These are phyloP conservation scores for Solanum piurae DNA, from an alignment of 257 asterid species.

Conservation along the genomic window DNA sequence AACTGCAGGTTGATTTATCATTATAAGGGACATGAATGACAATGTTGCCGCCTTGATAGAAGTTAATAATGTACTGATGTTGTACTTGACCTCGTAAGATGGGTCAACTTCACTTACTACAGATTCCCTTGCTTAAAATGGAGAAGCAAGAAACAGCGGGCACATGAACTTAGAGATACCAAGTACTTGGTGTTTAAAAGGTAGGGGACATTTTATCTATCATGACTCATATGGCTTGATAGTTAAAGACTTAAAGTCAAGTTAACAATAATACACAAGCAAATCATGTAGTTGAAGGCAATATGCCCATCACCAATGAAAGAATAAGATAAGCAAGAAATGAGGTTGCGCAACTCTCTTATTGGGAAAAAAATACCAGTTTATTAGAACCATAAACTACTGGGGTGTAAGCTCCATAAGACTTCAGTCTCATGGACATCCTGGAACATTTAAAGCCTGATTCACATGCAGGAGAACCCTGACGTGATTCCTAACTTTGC, in stretches of 20 bases:
- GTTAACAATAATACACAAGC: not conserved
- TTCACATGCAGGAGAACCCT: not conserved
- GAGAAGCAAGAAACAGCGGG: not conserved
- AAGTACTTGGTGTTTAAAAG: not conserved
- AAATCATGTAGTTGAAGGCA: not conserved
- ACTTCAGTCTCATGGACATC: not conserved
- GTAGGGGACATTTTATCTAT: not conserved
- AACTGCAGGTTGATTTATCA: not conserved
- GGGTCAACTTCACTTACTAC: not conserved
- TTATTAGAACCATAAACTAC: not conserved
- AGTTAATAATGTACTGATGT: not conserved
- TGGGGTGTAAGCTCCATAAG: not conserved
- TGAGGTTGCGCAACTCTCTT: not conserved
- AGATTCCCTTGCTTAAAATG: not conserved
- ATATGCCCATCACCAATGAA: not conserved
- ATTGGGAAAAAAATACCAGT: not conserved
- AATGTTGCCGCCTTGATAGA: not conserved
- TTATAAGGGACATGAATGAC: not conserved
- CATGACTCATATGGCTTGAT: not conserved
- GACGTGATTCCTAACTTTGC: not conserved
- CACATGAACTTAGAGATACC: not conserved
- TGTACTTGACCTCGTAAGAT: not conserved
- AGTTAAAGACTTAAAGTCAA: not conserved
- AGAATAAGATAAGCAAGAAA: not conserved
- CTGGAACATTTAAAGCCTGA: not conserved